Evolutionary conservation across 1,139 yeast species (phyloP).

Genomic region (Yarrowia galli): DNA sequence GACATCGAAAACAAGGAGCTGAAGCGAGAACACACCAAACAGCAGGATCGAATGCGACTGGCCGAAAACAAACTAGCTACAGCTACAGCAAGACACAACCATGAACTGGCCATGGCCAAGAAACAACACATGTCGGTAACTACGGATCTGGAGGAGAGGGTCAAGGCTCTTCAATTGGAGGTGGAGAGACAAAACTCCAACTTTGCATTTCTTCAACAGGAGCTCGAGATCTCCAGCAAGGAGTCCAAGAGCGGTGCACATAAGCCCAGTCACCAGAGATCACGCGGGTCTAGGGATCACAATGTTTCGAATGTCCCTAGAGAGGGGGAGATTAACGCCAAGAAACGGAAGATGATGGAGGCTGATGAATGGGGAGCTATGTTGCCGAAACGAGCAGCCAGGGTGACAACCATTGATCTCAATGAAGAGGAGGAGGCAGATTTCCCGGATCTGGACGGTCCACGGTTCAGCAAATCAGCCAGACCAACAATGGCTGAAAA

Average conservation of each 20-base stretch:
- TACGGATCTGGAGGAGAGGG: conserved; percentile 7
- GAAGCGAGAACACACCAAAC: conserved; percentile 15
- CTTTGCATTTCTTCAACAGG: conserved; percentile 26
- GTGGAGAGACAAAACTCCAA: conserved; percentile 17
- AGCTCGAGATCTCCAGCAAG: conserved; percentile 9
- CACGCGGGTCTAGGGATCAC: background rate
- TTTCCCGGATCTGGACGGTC: conserved; percentile 22
- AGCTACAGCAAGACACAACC: background rate
- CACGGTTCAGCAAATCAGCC: background rate
- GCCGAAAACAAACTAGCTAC: conserved; percentile 23
- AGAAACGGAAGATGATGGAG: conserved; percentile 8
- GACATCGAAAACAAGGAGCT: conserved; percentile 10
- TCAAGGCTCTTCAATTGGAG: conserved; percentile 12
- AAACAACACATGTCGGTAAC: background rate
- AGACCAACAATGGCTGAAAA: conserved; percentile 15
- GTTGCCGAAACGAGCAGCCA: conserved; percentile 15
- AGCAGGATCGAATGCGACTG: conserved; percentile 16
- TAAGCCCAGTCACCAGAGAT: background rate
- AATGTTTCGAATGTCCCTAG: background rate
- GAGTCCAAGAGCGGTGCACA: background rate
- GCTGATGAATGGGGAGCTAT: conserved; percentile 34
- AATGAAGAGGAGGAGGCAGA: conserved; percentile 11
- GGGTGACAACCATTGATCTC: background rate
- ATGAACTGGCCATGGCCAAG: conserved; percentile 23
- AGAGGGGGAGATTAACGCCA: background rate